These are phyloP conservation scores for Neospora caninum DNA, from an alignment of 169 alveolate genomes.

Conservation along the genomic window DNA sequence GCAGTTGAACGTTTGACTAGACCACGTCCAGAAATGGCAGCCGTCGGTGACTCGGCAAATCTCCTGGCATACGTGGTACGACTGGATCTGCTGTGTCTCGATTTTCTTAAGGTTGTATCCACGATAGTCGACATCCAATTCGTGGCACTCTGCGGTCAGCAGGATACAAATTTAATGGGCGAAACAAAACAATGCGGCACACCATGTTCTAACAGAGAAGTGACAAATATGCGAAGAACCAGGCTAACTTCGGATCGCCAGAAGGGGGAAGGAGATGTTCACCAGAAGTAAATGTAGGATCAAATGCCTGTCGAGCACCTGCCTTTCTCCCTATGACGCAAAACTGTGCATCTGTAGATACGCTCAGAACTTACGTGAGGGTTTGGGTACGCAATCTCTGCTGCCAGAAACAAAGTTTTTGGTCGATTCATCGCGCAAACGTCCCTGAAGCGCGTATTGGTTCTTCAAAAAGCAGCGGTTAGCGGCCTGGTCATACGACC, in stretches of 20 bases:
- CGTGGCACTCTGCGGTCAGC: not conserved
- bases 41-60: not conserved
- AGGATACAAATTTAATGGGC: not conserved
- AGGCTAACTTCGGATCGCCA: too few relatives aligned
- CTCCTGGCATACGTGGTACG: slow-evolving; percentile 28
- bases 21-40: slow-evolving; percentile 6
- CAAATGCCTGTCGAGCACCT: not conserved
- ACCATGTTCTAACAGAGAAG: not conserved
- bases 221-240: too few relatives aligned
- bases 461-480: not conserved
- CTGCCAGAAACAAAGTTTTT: slow-evolving; percentile 1
- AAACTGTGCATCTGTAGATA: too few relatives aligned
- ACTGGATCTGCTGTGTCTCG: slow-evolving; percentile 1
- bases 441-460: not conserved
- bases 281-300: too few relatives aligned
- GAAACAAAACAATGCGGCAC: not conserved
- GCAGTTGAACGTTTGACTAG: not conserved
- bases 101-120: slow-evolving; percentile 14
- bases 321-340: too few relatives aligned
- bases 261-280: not conserved
- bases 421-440: not conserved
- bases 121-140: slow-evolving; percentile 15
- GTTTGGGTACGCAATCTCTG: slow-evolving; percentile 18
- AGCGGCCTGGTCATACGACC: not conserved
- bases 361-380: slow-evolving; percentile 6